Evolutionary conservation across 352 stramenopile genomes (phyloP), one percentile per base, ranked within the genome.

Genomic region (Pythium phragmitis): DNA sequence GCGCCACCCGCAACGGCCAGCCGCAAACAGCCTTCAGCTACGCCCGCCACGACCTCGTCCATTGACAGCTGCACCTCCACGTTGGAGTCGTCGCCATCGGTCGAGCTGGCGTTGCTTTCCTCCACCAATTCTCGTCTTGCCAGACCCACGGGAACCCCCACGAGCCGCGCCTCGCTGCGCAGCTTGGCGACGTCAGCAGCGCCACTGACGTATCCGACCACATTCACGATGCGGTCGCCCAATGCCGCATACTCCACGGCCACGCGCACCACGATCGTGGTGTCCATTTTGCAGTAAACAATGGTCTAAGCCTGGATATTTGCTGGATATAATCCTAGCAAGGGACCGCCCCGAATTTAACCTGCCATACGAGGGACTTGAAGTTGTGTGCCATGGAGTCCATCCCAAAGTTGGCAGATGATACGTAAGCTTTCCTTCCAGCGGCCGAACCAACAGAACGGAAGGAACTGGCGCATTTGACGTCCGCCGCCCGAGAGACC

Each of bases 11-110:
- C 48, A 17, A 63, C 58, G 19, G 43, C 72, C n/a, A 88, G 53
- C 3, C 57, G 47, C 34, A 91, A 55, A 42, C 80, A 78, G 2
- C 69, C 77, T 43, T 75, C 61, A 5, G 55, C 26, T 39, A 87
- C 43, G 0, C 74, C 73, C 1, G 84, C 60, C 2, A 69, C 64
- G 23, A 89, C 64, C 58, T 87, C 79, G 63, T 85, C 80, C 0
- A 89, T 58, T 13, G 70, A 63, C 52, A 91, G 68, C 7, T 73
- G 72, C 42, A 87, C 67, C 45, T 57, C 57, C 0, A 62, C 5
- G 39, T 14, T 12, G 2, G 26, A 33, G 52, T n/a, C 46, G n/a
- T 48, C 28, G 11, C 23, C 48, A 7, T 23, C 33, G 16, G 34
- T 13, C 14, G n/a, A 37, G 8, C 30, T n/a, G 16, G 43, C 34